Conservation (phyloP, 441 rosid species). For the Brassica balearica region DNA sequence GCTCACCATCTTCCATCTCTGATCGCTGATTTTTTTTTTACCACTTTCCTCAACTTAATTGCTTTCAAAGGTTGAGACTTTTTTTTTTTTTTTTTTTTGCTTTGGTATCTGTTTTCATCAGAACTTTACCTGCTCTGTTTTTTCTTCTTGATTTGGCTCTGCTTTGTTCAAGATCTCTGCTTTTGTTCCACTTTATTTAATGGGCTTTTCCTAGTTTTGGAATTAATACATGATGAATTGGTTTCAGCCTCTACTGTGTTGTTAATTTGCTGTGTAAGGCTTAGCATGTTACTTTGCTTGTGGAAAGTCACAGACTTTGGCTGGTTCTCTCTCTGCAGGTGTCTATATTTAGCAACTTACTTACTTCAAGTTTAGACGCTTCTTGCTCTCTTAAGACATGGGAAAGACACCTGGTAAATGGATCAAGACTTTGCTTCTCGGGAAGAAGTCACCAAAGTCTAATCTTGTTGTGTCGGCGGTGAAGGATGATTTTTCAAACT, state of each 20-base stretch:
- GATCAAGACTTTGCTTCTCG: conserved; percentile 78
- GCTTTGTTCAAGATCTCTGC: conserved; percentile 34
- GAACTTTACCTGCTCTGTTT: background rate
- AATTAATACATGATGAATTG: background rate
- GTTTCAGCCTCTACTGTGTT: conserved; percentile 16
- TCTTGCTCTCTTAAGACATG: conserved; percentile 48
- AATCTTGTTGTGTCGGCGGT: conserved; percentile 47
- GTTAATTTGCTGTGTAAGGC: conserved; percentile 3
- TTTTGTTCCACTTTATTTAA: conserved; percentile 30
- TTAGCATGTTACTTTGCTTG: background rate
- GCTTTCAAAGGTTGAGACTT: conserved; percentile 4
- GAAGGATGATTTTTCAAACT: conserved; percentile 43
- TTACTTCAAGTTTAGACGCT: conserved; percentile 1
- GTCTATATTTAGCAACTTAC: conserved; percentile 22
- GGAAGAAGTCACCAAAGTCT: conserved; percentile 71
- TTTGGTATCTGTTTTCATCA: conserved; percentile 14
- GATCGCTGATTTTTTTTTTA: background rate
- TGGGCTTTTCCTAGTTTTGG: background rate
- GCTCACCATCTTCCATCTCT: background rate
- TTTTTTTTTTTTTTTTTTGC: conserved; percentile 7
- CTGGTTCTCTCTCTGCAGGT: conserved; percentile 28
- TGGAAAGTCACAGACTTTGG: conserved; percentile 15
- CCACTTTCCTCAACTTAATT: conserved; percentile 13
- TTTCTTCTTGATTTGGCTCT: conserved; percentile 8
- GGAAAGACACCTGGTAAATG: conserved; percentile 81